Evolutionary conservation across 345 rosid species (phyloP), one percentile per base, ranked within the genome.

Genomic region (Psidium friedrichsthalianum): DNA sequence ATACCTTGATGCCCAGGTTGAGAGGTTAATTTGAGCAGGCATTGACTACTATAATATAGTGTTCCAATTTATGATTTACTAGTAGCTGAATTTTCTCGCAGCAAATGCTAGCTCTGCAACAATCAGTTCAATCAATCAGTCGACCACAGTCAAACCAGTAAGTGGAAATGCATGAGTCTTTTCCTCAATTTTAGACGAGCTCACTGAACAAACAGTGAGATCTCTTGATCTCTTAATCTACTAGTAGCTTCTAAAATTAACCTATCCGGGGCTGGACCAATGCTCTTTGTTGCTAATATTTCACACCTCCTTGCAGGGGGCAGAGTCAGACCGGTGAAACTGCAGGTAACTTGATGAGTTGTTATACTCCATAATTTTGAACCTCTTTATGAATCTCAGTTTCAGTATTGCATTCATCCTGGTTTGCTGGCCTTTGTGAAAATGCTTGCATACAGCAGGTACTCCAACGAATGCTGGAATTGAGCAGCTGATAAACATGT

Each of bases 401-500:
- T 54, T 53, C 49, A 55, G 32, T 74, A 56, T 49, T 24, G 86
- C 51, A 5, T 82, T 87, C 42, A 18, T 32, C 25, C 13, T 36
- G 80, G 47, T 69, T 64, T 69, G 13, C 47, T 69, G 80, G 25
- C 47, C 44, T 36, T 36, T 4, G 6, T 69, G 80, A 69, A 69
- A 69, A 69, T 69, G 12, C 47, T 69, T 36, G 80, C 80, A 36
- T 36, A 2, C 80, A 4, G 47, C 47, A 69, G 80, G 47, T 36
- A 36, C 80, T 69, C 47, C 85, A 24, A 86, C 90, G 4, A 92
- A 88, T 88, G 90, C 86, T 59, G 94, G 94, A 11, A 84, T 95
- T 85, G 96, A 93, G 61, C 88, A 90, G 93, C 83, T 95, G 89
- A 91, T 90, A 93, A 91, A 88, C 90, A 91, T 94, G 94, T 93